phyloP scores from a whole-genome alignment of 106 monocot genomes.

The Platanthera guangdongensis region DNA sequence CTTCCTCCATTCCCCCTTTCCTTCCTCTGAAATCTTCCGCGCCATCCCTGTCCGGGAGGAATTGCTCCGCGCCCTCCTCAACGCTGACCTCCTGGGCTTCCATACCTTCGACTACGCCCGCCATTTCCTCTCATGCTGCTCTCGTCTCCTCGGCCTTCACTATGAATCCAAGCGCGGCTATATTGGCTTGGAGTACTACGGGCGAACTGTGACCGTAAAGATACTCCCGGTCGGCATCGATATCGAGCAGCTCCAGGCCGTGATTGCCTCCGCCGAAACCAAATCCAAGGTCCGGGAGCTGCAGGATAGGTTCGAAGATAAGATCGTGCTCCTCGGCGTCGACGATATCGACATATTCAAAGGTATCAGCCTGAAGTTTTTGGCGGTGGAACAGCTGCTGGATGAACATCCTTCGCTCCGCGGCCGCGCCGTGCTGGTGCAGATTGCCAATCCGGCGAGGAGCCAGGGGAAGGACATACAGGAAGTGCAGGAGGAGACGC shows the following conservation, averaged over 20 bases:
- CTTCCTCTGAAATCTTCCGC: constrained; percentile 43
- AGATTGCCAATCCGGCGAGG: constrained; percentile 65
- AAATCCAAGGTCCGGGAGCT: constrained; percentile 14
- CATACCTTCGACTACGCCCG: constrained; percentile 57
- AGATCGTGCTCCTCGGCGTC: constrained; percentile 27
- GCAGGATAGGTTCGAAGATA: constrained; percentile 8
- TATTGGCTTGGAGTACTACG: constrained; percentile 37
- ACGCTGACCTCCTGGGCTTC: constrained; percentile 46
- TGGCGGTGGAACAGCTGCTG: constrained; percentile 49
- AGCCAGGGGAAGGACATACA: constrained; percentile 50
- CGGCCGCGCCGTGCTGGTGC: constrained; percentile 45
- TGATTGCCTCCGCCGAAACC: constrained; percentile 17
- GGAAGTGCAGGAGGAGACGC: constrained; percentile 39
- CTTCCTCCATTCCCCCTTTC: constrained; percentile 60
- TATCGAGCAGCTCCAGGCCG: constrained; percentile 27
- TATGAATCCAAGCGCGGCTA: constrained; percentile 41
- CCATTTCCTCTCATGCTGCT: constrained; percentile 51
- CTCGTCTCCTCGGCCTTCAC: constrained; percentile 36
- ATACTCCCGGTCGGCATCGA: constrained; percentile 38
- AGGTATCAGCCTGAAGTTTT: constrained; percentile 53
- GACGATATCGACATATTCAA: constrained; percentile 58
- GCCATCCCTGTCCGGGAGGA: constrained; percentile 37
- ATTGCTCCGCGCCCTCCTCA: constrained; percentile 37
- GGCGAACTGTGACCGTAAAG: constrained; percentile 42
- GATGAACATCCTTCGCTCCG: constrained; percentile 31